A percentile compares a stretch with the other conserved stretches of the same genome.
phyloP scores from a whole-genome alignment of 1,284 basidiomycete genomes.

The Mycosarcoma mackinlayi region DNA sequence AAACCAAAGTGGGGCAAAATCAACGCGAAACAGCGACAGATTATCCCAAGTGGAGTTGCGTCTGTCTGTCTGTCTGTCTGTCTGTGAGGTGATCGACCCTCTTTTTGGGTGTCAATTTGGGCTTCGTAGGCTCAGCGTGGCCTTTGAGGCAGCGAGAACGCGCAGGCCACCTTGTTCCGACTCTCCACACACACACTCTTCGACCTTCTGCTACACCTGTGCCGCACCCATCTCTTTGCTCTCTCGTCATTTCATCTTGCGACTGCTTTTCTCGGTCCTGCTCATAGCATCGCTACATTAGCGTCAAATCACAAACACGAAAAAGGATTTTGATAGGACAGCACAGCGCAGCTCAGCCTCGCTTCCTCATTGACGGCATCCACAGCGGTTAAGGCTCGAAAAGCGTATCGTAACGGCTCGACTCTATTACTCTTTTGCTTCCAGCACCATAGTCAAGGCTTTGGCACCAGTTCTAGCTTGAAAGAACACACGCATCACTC shows the following conservation, averaged over 20 bases:
- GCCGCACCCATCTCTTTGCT: not conserved
- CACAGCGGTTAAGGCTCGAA: no score
- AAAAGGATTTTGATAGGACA: no score
- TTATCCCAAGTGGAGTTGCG: constrained; percentile 14
- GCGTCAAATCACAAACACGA: no score
- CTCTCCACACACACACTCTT: constrained; percentile 12
- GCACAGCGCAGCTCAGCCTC: no score
- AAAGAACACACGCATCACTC: not conserved
- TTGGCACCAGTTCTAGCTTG: not conserved
- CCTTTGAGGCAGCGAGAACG: constrained; percentile 6
- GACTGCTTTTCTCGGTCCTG: not conserved
- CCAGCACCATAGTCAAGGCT: no score
- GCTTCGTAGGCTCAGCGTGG: constrained; percentile 14
- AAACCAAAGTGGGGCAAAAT: not conserved
- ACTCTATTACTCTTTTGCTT: no score
- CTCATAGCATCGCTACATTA: not conserved
- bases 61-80: no score
- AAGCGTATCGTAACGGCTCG: no score
- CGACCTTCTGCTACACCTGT: not conserved
- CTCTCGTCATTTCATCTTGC: not conserved
- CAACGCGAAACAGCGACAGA: no score
- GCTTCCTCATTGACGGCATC: no score
- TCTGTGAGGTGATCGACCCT: constrained; percentile 25
- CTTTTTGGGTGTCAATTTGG: not conserved
- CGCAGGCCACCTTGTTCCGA: constrained; percentile 19